A percentile compares a stretch with the other conserved stretches of the same genome.
phyloP scores from a whole-genome alignment of 805 yeast genomes.

The Soucietia sequanensis region DNA sequence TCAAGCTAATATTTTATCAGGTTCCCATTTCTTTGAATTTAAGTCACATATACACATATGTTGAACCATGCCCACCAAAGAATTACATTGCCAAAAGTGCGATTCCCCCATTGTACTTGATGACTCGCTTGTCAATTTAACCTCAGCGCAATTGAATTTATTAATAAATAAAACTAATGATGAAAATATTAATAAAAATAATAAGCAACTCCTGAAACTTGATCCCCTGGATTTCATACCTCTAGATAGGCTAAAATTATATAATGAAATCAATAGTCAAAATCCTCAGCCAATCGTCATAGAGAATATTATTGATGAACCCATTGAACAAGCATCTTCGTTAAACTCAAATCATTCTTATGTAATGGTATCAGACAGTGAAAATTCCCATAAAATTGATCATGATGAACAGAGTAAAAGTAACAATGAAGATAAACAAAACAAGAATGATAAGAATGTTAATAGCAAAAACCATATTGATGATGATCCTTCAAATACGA shows the following conservation, averaged over 20 bases:
- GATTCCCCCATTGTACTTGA: conserved; percentile 57
- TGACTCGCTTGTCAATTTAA: conserved; percentile 50
- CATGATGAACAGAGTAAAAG: conserved; percentile 6
- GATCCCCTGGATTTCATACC: conserved; percentile 38
- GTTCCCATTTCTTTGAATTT: too few relatives aligned
- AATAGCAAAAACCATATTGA: too few relatives aligned
- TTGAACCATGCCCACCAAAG: conserved; percentile 1
- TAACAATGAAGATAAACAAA: conserved; percentile 2
- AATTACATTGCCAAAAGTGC: conserved; percentile 57
- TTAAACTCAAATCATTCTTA: conserved; percentile 15
- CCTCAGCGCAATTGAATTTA: conserved; percentile 54
- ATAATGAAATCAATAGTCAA: conserved; percentile 25
- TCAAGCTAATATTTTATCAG: too few relatives aligned
- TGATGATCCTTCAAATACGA: conserved; percentile 16
- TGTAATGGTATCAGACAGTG: conserved; percentile 7
- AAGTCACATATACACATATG: too few relatives aligned
- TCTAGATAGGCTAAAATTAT: conserved; percentile 34
- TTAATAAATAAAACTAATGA: conserved; percentile 37
- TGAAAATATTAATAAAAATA: conserved; percentile 8
- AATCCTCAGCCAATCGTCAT: conserved; percentile 19
- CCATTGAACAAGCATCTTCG: conserved; percentile 16
- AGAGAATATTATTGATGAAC: conserved; percentile 32
- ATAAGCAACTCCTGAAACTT: conserved; percentile 17
- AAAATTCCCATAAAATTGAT: conserved; percentile 3
- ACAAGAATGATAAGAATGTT: conserved; percentile 3